Conservation (phyloP, 768 basidiomycete species). For the Gloeophyllum trabeum region DNA sequence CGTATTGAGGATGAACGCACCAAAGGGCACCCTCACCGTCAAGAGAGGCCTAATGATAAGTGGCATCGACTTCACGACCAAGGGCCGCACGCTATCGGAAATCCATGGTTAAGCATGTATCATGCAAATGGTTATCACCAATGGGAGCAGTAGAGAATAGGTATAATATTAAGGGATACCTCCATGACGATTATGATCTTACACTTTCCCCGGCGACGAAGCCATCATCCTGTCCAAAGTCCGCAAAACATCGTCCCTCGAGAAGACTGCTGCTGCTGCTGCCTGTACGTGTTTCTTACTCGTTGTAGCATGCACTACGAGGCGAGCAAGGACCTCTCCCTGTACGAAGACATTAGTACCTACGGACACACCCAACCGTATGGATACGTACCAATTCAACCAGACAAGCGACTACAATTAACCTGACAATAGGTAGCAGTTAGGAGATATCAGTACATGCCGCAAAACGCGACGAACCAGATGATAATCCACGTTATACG, state of each 20-base stretch:
- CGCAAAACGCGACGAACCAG: slow-evolving; percentile 28
- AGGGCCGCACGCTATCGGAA: too few species aligned
- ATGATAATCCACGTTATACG: slow-evolving; percentile 79
- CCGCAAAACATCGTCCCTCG: slow-evolving; percentile 27
- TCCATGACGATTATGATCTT: too few species aligned
- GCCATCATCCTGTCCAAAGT: slow-evolving; percentile 29
- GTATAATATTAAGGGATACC: too few species aligned
- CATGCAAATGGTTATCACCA: too few species aligned
- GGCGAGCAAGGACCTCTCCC: slow-evolving; percentile 78
- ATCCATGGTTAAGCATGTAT: too few species aligned
- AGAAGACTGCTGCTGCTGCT: slow-evolving; percentile 5
- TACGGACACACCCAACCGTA: not conserved
- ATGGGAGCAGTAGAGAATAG: too few species aligned
- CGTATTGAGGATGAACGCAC: too few species aligned
- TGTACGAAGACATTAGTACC: slow-evolving; percentile 16
- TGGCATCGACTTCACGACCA: too few species aligned
- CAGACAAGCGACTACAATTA: slow-evolving; percentile 83
- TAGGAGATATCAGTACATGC: slow-evolving; percentile 15
- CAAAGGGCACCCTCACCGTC: too few species aligned
- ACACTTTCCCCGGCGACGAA: not conserved
- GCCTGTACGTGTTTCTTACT: slow-evolving; percentile 8
- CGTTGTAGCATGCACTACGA: slow-evolving; percentile 54
- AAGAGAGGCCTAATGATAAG: too few species aligned
- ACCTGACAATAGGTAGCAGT: slow-evolving; percentile 33
- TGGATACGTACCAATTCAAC: slow-evolving; percentile 60